Percentiles rank a stretch among this genome's conserved stretches.
Evolutionary conservation across 345 rosid genomes (phyloP).

Genomic region (Alliaria petiolata): DNA sequence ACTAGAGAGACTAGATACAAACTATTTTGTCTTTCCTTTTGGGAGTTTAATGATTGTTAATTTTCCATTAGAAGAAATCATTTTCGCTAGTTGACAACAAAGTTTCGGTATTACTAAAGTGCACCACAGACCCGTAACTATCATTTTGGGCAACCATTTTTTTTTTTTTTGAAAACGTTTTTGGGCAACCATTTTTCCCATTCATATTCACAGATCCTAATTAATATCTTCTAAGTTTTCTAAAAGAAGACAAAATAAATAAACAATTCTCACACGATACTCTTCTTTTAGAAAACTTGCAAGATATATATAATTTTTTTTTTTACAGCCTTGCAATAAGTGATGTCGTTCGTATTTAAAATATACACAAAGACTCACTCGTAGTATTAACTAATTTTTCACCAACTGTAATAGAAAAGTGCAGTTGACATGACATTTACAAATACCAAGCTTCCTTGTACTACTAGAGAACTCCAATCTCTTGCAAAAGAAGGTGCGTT

Average conservation of each 20-base stretch:
- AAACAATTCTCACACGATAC: no score
- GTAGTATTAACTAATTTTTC: neutral
- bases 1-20: constrained; percentile 2
- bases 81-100: neutral
- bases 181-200: neutral
- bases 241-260: no score
- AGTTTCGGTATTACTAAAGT: neutral
- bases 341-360: neutral
- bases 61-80: neutral
- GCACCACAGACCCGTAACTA: constrained; percentile 5
- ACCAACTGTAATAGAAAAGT: neutral
- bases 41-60: constrained; percentile 4
- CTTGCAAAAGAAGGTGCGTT: neutral
- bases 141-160: constrained; percentile 1
- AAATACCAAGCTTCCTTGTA: constrained; percentile 20
- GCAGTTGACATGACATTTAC: constrained; percentile 18
- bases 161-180: no score
- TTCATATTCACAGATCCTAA: no score
- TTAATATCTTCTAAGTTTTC: no score
- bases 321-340: no score
- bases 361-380: neutral
- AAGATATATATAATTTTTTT: no score
- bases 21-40: constrained; percentile 5
- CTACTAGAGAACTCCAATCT: constrained; percentile 17
- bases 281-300: neutral